phyloP scores from a whole-genome alignment of 1,284 basidiomycete genomes.

The Cryptococcus deneoformans region DNA sequence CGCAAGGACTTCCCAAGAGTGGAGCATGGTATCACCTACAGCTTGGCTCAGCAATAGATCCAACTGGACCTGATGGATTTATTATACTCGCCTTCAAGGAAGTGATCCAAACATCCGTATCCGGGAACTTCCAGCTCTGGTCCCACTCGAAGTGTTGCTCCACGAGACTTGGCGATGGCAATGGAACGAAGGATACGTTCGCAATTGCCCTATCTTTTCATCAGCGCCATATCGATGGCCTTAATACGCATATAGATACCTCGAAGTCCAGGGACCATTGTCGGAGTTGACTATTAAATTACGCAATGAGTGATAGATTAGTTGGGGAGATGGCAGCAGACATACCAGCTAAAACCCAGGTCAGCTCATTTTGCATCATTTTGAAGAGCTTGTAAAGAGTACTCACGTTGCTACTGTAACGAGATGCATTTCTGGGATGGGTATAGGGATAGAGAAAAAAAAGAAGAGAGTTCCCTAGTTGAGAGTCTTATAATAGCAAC shows the following conservation, averaged over 20 bases:
- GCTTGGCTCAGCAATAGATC: conserved; percentile 37
- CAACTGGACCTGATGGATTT: conserved; percentile 51
- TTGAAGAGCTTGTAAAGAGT: background rate
- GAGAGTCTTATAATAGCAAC: too few relatives aligned
- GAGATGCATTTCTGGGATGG: conserved; percentile 31
- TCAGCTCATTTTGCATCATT: conserved; percentile 1
- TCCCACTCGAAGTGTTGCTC: conserved; percentile 93
- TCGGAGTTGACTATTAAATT: conserved; percentile 20
- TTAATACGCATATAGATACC: conserved; percentile 6
- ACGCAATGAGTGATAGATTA: background rate
- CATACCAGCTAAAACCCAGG: conserved; percentile 21
- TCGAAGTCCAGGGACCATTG: conserved; percentile 37
- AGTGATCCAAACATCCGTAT: conserved; percentile 94
- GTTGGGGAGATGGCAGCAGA: background rate
- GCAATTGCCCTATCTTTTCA: conserved; percentile 67
- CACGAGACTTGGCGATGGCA: conserved; percentile 75
- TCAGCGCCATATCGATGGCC: background rate
- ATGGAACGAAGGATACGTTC: conserved; percentile 91
- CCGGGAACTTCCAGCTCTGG: conserved; percentile 98
- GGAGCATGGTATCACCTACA: conserved; percentile 85
- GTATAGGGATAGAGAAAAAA: too few relatives aligned
- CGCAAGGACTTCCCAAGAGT: conserved; percentile 92
- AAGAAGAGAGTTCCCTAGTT: too few relatives aligned
- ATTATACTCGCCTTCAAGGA: conserved; percentile 44
- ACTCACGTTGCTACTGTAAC: conserved; percentile 51